Evolutionary conservation across 495 filamentous ascomycete genomes (phyloP), one percentile per base, ranked within the genome.

Genomic region (Penicillium maclennaniae): DNA sequence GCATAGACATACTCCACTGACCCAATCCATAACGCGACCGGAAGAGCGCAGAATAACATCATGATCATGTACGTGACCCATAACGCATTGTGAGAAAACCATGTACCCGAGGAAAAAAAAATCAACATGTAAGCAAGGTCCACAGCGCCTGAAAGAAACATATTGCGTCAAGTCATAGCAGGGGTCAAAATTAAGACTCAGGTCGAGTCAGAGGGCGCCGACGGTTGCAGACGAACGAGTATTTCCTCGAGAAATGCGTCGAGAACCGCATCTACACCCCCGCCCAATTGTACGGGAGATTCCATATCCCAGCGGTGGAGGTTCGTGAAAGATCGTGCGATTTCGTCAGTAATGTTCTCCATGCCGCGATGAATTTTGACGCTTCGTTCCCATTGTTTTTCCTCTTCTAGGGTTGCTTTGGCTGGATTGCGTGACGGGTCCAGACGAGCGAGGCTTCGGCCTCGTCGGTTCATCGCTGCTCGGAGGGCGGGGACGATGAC

Each of bases 211-310:
- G 38, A 40, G 16, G 38, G 38, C 5, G 38, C 19, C 21, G 17
- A 23, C 1, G 54, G 86, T 68, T 96, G 92, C 28, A 97, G 87
- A 31, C 93, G 74, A 7, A 96, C 89, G n/a, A 98, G 77, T 15
- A 97, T 83, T 75, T 97, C 93, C 73, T 98, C 93, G 27, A 98
- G 74, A 55, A 96, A 83, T 2, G 88, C 92, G 68, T 98, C 93
- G 27, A 97, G 71, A 56, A 97, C 93, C 0, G 85, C 86, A 43
- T 83, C 81, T 16, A 96, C 89, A 12, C 88, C 91, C 36, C 86
- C 86, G 5, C 90, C 92, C 93, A 97, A 96, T 0, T 89, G 87
- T 2, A 98, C 89, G 6, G 89, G 87, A 46, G 86, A 85, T 42
- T 83, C 81, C 63, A 82, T 84, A 66, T 98, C 93, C 69, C 83